Evolutionary conservation across 345 rosid species (phyloP), one percentile per base, ranked within the genome.

Genomic region (Cochlearia excelsa): DNA sequence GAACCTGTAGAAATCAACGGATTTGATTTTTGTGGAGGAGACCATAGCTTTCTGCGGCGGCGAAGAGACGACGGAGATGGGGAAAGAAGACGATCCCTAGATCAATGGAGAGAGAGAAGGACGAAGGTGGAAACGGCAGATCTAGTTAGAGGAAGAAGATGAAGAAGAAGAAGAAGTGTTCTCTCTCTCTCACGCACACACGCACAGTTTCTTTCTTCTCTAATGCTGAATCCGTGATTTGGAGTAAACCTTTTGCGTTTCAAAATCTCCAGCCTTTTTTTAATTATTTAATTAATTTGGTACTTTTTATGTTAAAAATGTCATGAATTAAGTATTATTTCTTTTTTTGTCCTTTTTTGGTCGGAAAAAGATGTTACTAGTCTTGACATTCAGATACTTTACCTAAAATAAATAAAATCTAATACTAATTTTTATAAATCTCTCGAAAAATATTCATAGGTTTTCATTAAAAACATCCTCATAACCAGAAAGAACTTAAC

Each of bases 1-100:
- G 64, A 8, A 84, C 91, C 87, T 77, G 75, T 82, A 82, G 75
- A 83, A 86, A 70, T 86, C 94, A 51, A 86, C 81, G 63, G 89
- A 75, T 55, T 83, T 86, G 81, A 86, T 47, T 79, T 77, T 83
- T 70, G 77, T 68, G 31, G 84, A 41, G 54, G 89, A 78, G 68
- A 86, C 59, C 94, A 86, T 86, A 73, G 75, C 75, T 71, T 46
- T 46, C 27, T 10, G 4, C 35, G 35, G 35, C 30, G 35, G 72
- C 27, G 46, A 59, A 39, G 57, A 66, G 10, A 37, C 61, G 49
- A 42, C 49, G 29, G 61, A 42, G 39, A 40, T 40, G 49, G 48
- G 48, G 50, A 27, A 3, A 16, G 31, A 4, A 28, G 46, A 5
- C 37, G 16, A 59, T 47, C 43, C 37, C 9, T 38, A 53, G 31